Percentiles rank a stretch among this genome's conserved stretches.
phyloP scores from a whole-genome alignment of 768 basidiomycete species.

The Rhodotorula diobovata region DNA sequence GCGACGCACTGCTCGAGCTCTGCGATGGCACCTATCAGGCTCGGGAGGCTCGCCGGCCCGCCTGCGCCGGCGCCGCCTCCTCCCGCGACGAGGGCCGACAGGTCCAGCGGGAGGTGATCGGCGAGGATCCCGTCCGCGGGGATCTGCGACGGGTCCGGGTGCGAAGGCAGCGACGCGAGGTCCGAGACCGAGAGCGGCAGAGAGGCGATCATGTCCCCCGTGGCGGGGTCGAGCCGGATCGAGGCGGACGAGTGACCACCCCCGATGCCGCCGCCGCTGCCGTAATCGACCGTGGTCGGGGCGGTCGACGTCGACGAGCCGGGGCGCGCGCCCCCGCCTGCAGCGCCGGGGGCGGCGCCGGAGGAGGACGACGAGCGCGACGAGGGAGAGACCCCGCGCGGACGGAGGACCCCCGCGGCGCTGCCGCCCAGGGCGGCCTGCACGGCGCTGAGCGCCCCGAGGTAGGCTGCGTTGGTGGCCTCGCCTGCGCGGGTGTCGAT shows the following conservation, averaged over 20 bases:
- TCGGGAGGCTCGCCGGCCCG: slow-evolving; percentile 23
- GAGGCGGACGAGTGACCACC: neutral
- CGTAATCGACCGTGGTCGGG: neutral
- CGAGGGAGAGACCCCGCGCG: neutral
- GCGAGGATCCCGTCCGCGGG: neutral
- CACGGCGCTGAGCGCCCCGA: neutral
- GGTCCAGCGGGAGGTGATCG: neutral
- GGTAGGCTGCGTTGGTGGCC: neutral
- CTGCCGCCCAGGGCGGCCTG: neutral
- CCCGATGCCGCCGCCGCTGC: too few species aligned
- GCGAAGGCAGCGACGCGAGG: neutral
- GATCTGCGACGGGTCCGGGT: neutral
- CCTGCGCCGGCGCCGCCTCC: too few species aligned
- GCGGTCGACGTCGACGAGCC: neutral
- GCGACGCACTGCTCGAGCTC: slow-evolving; percentile 36
- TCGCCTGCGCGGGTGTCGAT: neutral
- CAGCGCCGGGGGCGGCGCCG: too few species aligned
- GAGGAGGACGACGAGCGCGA: slow-evolving; percentile 1
- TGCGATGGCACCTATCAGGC: slow-evolving; percentile 26
- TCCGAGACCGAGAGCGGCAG: neutral
- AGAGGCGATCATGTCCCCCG: neutral
- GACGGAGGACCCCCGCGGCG: neutral
- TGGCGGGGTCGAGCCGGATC: neutral
- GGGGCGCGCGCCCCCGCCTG: too few species aligned
- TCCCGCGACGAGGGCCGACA: too few species aligned